Evolutionary conservation across 2,329 filamentous ascomycete genomes (phyloP).

Genomic region (Chaetomiaceae sp.): DNA sequence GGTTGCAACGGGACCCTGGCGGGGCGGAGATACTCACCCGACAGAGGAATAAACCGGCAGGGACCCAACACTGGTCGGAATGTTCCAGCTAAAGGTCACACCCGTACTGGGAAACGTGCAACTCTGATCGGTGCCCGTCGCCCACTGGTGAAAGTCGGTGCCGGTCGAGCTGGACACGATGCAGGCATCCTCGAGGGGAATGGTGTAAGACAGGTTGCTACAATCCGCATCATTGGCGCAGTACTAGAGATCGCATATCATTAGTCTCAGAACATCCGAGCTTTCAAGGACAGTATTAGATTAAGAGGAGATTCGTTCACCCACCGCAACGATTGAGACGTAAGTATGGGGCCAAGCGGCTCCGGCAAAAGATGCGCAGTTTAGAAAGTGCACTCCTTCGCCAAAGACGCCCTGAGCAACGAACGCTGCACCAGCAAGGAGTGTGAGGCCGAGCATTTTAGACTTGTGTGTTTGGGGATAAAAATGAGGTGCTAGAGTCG

Average conservation of each 20-base stretch:
- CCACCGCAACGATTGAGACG: slow-evolving; percentile 7
- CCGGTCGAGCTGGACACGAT: not conserved
- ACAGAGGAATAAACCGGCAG: not conserved
- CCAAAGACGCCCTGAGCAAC: not conserved
- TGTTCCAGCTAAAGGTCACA: slow-evolving; percentile 8
- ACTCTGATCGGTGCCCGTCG: slow-evolving; percentile 5
- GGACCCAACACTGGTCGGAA: not conserved
- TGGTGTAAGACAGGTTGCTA: slow-evolving; percentile 2
- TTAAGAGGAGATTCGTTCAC: not conserved
- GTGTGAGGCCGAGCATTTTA: slow-evolving; percentile 6
- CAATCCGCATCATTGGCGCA: slow-evolving; percentile 23
- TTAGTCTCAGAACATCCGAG: too few relatives aligned
- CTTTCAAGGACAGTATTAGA: too few relatives aligned
- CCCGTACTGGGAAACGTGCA: slow-evolving; percentile 2
- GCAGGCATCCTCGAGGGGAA: slow-evolving; percentile 10
- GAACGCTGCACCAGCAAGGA: not conserved
- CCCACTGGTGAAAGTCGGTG: slow-evolving; percentile 14
- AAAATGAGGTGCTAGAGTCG: too few relatives aligned
- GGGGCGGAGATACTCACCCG: not conserved
- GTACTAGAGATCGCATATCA: slow-evolving; percentile 10
- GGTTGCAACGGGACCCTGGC: too few relatives aligned
- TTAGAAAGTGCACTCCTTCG: slow-evolving; percentile 23
- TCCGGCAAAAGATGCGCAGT: slow-evolving; percentile 12
- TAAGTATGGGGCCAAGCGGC: slow-evolving; percentile 5
- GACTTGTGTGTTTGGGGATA: too few relatives aligned